These are phyloP conservation scores for Phaseolus coccineus DNA, from an alignment of 331 rosid species.

Conservation along the genomic window DNA sequence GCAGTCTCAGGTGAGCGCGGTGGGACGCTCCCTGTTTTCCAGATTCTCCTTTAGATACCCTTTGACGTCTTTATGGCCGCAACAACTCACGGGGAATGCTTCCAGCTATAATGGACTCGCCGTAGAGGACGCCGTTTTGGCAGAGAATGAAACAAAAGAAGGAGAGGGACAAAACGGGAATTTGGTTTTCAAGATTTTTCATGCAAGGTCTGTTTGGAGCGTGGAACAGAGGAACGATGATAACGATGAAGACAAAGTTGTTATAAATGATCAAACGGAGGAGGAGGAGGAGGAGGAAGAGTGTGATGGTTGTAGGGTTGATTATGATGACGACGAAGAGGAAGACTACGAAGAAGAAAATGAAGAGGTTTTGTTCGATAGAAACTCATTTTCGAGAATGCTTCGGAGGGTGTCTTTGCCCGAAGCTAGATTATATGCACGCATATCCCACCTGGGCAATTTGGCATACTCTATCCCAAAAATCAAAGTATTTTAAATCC, in stretches of 20 bases:
- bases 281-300: constrained; percentile 19
- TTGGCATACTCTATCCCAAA: constrained; percentile 71
- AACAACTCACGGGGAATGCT: constrained; percentile 27
- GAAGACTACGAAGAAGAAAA: constrained; percentile 32
- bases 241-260: constrained; percentile 26
- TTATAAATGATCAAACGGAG: constrained; percentile 23
- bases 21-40: constrained; percentile 47
- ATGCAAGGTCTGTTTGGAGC: constrained; percentile 57
- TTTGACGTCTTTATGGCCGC: constrained; percentile 58
- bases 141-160: constrained; percentile 45
- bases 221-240: constrained; percentile 40
- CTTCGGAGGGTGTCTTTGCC: constrained; percentile 76
- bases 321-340: background rate
- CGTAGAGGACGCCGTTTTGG: constrained; percentile 59
- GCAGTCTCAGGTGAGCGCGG: constrained; percentile 56
- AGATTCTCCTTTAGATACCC: constrained; percentile 65
- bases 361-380: constrained; percentile 56
- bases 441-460: constrained; percentile 73
- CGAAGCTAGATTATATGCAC: constrained; percentile 71
- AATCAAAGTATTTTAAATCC: constrained; percentile 58
- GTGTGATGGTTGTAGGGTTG: constrained; percentile 50
- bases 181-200: constrained; percentile 73
- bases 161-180: constrained; percentile 48
- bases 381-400: constrained; percentile 68
- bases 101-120: constrained; percentile 50